Conservation (phyloP, 2,329 filamentous ascomycete genomes). For the Dactylellina parvicollis region DNA sequence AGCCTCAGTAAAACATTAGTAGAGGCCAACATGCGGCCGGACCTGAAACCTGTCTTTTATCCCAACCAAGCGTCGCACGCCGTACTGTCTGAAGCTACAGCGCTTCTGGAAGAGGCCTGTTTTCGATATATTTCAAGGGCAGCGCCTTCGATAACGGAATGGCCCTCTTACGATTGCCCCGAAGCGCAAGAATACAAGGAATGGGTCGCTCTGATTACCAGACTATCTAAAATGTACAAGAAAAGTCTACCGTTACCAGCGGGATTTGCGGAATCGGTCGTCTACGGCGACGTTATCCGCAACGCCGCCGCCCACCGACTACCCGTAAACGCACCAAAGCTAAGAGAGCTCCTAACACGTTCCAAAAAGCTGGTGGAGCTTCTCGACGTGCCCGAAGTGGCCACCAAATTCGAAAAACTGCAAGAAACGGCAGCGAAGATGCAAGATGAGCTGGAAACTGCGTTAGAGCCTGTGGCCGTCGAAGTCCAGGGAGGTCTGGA, state of each 20-base stretch:
- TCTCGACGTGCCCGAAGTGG: conserved; percentile 20
- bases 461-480: conserved; percentile 6
- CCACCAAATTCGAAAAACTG: conserved; percentile 22
- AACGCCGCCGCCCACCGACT: conserved; percentile 48
- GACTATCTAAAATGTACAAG: conserved; percentile 19
- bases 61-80: conserved; percentile 33
- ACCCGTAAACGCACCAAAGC: conserved; percentile 35
- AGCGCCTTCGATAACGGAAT: conserved; percentile 17
- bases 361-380: conserved; percentile 22
- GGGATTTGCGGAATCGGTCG: conserved; percentile 13
- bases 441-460: conserved; percentile 28
- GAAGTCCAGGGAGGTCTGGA: conserved; percentile 17
- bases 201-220: conserved; percentile 34
- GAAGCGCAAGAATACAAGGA: conserved; percentile 47
- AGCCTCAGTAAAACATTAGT: conserved; percentile 21
- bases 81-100: conserved; percentile 38
- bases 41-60: conserved; percentile 35
- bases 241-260: conserved; percentile 22
- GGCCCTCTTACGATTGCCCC: conserved; percentile 39
- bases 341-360: conserved; percentile 22
- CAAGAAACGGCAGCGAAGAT: conserved; percentile 14
- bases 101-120: conserved; percentile 39
- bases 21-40: conserved; percentile 7
- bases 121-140: conserved; percentile 19
- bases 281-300: conserved; percentile 38